These are phyloP conservation scores for Syncephalis plumigaleata DNA, from an alignment of 371 early-diverging fungal species.

Conservation along the genomic window DNA sequence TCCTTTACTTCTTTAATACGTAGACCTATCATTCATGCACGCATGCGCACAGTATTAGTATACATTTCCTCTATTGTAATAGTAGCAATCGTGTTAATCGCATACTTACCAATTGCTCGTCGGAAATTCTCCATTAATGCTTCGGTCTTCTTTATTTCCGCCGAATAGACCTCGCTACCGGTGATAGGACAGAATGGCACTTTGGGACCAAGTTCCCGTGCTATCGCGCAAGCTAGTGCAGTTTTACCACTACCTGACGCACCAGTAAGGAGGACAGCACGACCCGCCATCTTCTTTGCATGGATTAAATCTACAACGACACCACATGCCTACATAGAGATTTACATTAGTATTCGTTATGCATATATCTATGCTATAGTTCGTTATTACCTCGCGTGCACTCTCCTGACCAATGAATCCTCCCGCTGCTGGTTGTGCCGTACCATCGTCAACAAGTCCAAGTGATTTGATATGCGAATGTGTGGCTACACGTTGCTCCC, in stretches of 20 bases:
- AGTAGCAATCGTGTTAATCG: slow-evolving; percentile 1
- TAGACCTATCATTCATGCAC: too few species aligned
- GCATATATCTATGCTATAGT: background rate
- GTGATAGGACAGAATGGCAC: slow-evolving; percentile 98
- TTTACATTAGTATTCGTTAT: background rate
- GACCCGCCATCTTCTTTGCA: slow-evolving; percentile 92
- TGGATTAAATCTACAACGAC: slow-evolving; percentile 87
- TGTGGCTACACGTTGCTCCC: slow-evolving; percentile 83
- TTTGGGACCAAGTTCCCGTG: slow-evolving; percentile 91
- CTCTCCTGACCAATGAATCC: slow-evolving; percentile 96
- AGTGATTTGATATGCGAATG: slow-evolving; percentile 94
- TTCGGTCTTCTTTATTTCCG: slow-evolving; percentile 97
- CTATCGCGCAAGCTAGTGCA: slow-evolving; percentile 82
- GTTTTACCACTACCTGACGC: slow-evolving; percentile 96
- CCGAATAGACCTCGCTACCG: slow-evolving; percentile 93
- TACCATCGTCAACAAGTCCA: slow-evolving; percentile 69
- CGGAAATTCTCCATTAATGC: slow-evolving; percentile 97
- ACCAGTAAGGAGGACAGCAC: slow-evolving; percentile 91
- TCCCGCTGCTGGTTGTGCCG: slow-evolving; percentile 65
- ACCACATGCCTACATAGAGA: slow-evolving; percentile 47
- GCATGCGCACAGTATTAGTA: too few species aligned
- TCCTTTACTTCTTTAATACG: slow-evolving; percentile 96
- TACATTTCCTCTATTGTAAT: background rate
- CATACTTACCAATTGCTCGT: slow-evolving; percentile 65
- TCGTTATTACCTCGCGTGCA: slow-evolving; percentile 66